Evolutionary conservation across 2,329 filamentous ascomycete species (phyloP).

Genomic region (Monosporascus cannonballus): DNA sequence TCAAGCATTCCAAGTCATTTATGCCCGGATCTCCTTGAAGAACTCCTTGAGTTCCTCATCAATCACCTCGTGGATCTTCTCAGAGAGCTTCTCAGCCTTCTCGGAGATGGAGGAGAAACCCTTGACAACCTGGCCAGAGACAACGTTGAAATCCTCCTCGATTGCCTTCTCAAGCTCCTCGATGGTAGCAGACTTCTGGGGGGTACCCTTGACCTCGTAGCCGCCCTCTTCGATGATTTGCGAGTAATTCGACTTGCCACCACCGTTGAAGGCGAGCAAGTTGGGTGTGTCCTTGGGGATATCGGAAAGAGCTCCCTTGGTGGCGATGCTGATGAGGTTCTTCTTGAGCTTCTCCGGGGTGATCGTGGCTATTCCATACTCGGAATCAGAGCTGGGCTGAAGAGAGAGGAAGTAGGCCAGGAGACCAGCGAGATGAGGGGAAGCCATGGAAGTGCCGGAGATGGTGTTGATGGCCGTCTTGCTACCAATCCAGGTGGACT

Average conservation of each 20-base stretch:
- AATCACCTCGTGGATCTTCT: conserved; percentile 57
- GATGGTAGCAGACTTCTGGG: conserved; percentile 37
- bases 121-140: conserved; percentile 52
- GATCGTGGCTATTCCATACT: conserved; percentile 82
- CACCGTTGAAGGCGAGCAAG: conserved; percentile 98
- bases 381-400: conserved; percentile 83
- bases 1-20: conserved; percentile 9
- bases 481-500: conserved; percentile 97
- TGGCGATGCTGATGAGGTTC: conserved; percentile 77
- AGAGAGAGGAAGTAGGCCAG: conserved; percentile 97
- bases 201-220: conserved; percentile 50
- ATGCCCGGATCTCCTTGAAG: conserved; percentile 43
- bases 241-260: conserved; percentile 85
- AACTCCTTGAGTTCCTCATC: conserved; percentile 57
- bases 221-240: conserved; percentile 70
- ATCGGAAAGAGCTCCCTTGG: conserved; percentile 69
- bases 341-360: conserved; percentile 93
- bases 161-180: conserved; percentile 56
- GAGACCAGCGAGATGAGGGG: conserved; percentile 92
- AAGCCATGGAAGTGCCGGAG: conserved; percentile 98
- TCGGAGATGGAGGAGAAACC: conserved; percentile 44
- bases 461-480: conserved; percentile 97
- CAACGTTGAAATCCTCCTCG: conserved; percentile 54
- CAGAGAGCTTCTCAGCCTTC: conserved; percentile 56
- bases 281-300: conserved; percentile 85